A percentile compares a stretch with the other conserved stretches of the same genome.
Evolutionary conservation across 2,329 filamentous ascomycete genomes (phyloP).

Genomic region (Aspergillus sp.): DNA sequence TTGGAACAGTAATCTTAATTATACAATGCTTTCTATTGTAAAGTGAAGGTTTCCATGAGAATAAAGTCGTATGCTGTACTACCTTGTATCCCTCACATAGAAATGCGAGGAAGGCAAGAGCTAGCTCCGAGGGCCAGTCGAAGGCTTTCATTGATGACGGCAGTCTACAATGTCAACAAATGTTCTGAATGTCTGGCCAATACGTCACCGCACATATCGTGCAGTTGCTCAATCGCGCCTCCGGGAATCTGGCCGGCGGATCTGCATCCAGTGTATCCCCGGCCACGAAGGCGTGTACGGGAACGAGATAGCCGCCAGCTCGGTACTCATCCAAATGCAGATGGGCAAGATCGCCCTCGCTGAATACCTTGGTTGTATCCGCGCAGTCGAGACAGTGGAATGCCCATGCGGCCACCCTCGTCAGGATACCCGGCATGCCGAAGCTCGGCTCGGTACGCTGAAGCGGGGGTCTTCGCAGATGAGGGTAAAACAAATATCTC

Average conservation of each 20-base stretch:
- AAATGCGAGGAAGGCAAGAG: too few relatives aligned
- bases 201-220: conserved; percentile 15
- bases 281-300: background rate
- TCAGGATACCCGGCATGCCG: background rate
- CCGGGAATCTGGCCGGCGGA: conserved; percentile 4
- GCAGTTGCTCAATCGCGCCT: background rate
- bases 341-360: background rate
- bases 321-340: background rate
- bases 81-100: too few relatives aligned
- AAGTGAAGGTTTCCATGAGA: too few relatives aligned
- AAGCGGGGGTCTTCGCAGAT: background rate
- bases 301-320: background rate
- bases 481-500: too few relatives aligned
- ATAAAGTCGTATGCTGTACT: too few relatives aligned
- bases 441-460: background rate
- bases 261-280: background rate
- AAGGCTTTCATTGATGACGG: too few relatives aligned
- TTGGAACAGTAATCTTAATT: too few relatives aligned
- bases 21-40: too few relatives aligned
- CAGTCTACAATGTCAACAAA: too few relatives aligned
- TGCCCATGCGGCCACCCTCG: background rate
- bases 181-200: conserved; percentile 23
- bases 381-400: background rate
- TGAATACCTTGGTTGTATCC: background rate
- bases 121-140: too few relatives aligned